Base-by-base conservation (phyloP, 78 protist genomes). In the Planoprotostelium fungivorum region DNA sequence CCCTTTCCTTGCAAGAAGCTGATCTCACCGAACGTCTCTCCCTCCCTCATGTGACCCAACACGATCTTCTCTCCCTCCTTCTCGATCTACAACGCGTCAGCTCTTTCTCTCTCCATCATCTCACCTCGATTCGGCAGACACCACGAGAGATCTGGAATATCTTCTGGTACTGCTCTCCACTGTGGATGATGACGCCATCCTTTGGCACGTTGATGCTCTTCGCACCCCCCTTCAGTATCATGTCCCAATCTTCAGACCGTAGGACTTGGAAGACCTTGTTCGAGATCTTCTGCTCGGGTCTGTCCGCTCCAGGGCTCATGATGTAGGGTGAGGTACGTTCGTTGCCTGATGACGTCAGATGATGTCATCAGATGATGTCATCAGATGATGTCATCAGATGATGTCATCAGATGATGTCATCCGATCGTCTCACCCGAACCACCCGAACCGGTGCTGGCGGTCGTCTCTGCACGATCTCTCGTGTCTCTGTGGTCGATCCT, bases 131-230 rank as follows among this genome's bases (percentile, higher is more conserved):
- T 31, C 95, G 51, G 84, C 93, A 90, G n/a, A 84, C 88, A 85
- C 95, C 95, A 85, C 86, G 88, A 29, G 92, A 89, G 36, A 93
- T 90, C 86, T 93, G 95, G 93, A 88, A 93, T 28, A 93, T 93
- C 89, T 88, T 90, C 73, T 93, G 95, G 83, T 89, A 90, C n/a
- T 89, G 86, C 31, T 93, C 95, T 28, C 95, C 95, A 63, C 88
- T 88, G 36, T 38, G 38, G 28, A 93, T 88, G 83, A 93, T 93
- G 0, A 87, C 87, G 84, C 89, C 91, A 38, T 93, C 95, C 16
- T 51, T 51, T 25, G 5, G 31, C 73, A 51, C 73, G 73, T 51
- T 5, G 73, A 51, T 51, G 16, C 73, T 51, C 73, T 51, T 51
- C 16, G 73, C 73, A 51, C 73, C 73, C 5, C 73, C 73, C 73